Evolutionary conservation across 1,139 yeast genomes (phyloP).

Genomic region (Suhomyces terraborum): DNA sequence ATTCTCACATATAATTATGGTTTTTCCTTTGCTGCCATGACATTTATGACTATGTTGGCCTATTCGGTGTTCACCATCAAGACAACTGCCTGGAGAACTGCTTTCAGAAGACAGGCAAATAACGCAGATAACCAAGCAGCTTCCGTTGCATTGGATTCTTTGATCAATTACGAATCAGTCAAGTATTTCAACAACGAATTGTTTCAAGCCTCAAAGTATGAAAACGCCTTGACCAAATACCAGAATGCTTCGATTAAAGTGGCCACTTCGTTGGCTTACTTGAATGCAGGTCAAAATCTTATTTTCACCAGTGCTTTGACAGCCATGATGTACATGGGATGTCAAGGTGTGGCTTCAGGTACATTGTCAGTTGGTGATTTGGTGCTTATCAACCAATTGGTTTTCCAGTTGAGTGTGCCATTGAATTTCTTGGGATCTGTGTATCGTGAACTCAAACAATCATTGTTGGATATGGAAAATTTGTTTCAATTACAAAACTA

Average conservation of each 20-base stretch:
- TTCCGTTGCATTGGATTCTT: constrained; percentile 87
- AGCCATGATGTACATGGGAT: constrained; percentile 99
- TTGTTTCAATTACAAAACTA: constrained; percentile 80
- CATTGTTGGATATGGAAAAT: constrained; percentile 90
- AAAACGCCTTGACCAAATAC: constrained; percentile 69
- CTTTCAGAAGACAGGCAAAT: constrained; percentile 87
- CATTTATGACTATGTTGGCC: constrained; percentile 82
- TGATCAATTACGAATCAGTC: constrained; percentile 92
- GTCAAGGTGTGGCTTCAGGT: constrained; percentile 85
- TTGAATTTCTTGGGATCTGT: constrained; percentile 93
- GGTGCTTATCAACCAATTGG: constrained; percentile 93
- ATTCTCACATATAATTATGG: constrained; percentile 93
- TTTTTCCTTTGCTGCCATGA: constrained; percentile 81
- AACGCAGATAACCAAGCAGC: constrained; percentile 95
- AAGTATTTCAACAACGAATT: constrained; percentile 90
- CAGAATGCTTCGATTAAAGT: constrained; percentile 84
- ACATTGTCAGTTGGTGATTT: constrained; percentile 89
- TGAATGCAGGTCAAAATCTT: constrained; percentile 89
- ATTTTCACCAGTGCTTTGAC: constrained; percentile 92
- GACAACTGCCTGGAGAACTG: constrained; percentile 96
- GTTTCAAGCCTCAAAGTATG: constrained; percentile 79
- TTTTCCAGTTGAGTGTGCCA: constrained; percentile 93
- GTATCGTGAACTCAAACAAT: constrained; percentile 90
- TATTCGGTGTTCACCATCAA: constrained; percentile 84
- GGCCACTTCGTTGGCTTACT: constrained; percentile 87